These are phyloP conservation scores for Saccharum spontaneum DNA, from an alignment of 176 grass and related monocot genomes.

Conservation along the genomic window DNA sequence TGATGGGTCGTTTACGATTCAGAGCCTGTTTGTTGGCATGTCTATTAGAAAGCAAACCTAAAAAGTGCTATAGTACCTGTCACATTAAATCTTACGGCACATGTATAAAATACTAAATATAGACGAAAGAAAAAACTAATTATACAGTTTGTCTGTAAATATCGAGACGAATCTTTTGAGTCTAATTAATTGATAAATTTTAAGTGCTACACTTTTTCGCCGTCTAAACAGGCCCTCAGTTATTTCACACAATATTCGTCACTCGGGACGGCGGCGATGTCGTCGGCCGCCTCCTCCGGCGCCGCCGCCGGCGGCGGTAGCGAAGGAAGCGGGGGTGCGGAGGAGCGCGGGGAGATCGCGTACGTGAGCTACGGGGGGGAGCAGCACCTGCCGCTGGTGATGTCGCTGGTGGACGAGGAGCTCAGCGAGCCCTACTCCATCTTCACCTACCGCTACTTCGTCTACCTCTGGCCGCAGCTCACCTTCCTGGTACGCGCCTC, in stretches of 20 bases:
- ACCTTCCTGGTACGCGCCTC: constrained; percentile 66
- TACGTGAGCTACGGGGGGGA: constrained; percentile 94
- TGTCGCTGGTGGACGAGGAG: constrained; percentile 91
- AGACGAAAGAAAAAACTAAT: no score
- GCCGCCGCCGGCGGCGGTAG: not conserved
- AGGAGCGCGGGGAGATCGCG: constrained; percentile 37
- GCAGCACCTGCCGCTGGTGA: constrained; percentile 89
- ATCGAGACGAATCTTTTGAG: no score
- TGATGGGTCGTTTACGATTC: not conserved
- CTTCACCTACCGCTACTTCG: constrained; percentile 99
- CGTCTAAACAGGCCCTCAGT: no score
- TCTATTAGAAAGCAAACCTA: no score
- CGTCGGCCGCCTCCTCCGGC: not conserved
- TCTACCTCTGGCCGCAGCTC: constrained; percentile 94
- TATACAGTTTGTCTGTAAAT: no score
- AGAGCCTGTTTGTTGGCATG: no score
- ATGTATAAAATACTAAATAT: no score
- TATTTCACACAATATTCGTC: not conserved
- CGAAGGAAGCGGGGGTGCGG: not conserved
- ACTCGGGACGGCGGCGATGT: constrained; percentile 26
- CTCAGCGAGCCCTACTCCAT: constrained; percentile 99
- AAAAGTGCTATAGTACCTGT: no score
- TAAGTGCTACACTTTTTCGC: no score
- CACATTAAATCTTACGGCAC: no score
- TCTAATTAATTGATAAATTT: no score